phyloP scores from a whole-genome alignment of 2,329 filamentous ascomycete species.

The Drechslerella coelobrocha region DNA sequence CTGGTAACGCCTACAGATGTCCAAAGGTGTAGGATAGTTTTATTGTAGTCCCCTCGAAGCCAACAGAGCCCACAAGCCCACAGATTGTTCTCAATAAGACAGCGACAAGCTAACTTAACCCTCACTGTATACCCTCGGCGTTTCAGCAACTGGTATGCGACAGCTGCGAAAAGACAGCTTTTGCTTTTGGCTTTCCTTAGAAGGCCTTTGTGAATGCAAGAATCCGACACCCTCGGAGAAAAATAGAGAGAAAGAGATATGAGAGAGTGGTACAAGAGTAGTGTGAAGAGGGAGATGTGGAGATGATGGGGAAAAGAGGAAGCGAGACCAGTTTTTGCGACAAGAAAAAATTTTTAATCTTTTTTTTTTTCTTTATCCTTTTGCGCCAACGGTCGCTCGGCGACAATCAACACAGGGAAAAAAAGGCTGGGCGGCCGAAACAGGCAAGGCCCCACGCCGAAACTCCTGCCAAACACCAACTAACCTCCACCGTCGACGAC shows the following conservation, averaged over 20 bases:
- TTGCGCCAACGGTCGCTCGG: too few species aligned
- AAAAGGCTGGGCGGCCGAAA: conserved; percentile 23
- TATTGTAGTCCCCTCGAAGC: conserved; percentile 49
- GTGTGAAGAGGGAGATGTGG: conserved; percentile 4
- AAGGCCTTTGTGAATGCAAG: conserved; percentile 39
- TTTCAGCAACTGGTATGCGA: conserved; percentile 14
- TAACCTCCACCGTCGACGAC: background rate
- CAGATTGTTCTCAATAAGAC: conserved; percentile 39
- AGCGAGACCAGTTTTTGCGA: conserved; percentile 22
- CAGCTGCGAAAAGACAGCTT: conserved; percentile 44
- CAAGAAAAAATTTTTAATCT: conserved; percentile 33
- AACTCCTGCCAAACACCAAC: conserved; percentile 31
- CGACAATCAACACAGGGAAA: conserved; percentile 39
- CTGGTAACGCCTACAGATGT: conserved; percentile 46
- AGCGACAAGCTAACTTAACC: conserved; percentile 15
- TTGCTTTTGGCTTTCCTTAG: conserved; percentile 49
- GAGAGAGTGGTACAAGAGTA: conserved; percentile 6
- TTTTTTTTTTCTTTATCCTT: conserved; percentile 36
- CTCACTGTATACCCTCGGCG: conserved; percentile 26
- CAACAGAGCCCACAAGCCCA: conserved; percentile 51
- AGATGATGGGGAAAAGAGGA: conserved; percentile 31
- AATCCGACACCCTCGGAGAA: conserved; percentile 30
- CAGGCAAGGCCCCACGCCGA: background rate
- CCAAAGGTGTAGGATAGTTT: conserved; percentile 37
- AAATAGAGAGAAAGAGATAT: conserved; percentile 20